phyloP scores from a whole-genome alignment of 768 basidiomycete species.

The Macrolepiota dolichaula region DNA sequence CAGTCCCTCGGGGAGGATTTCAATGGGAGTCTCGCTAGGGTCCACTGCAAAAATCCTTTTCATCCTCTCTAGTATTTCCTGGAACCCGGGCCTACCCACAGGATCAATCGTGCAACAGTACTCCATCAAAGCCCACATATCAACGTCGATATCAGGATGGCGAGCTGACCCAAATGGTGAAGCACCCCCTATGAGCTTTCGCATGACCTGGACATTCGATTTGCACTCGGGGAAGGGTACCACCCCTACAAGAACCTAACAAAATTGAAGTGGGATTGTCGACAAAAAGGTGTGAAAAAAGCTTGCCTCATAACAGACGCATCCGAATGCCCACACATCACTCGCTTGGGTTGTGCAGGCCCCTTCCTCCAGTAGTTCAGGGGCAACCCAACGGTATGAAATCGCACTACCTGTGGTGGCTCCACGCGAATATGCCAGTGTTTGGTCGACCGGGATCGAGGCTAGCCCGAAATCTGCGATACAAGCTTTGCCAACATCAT shows the following conservation, averaged over 20 bases:
- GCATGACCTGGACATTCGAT: no score
- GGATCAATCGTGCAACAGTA: no score
- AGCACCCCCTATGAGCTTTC: no score
- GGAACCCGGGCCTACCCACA: no score
- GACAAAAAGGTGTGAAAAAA: background rate
- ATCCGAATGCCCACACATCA: slow-evolving; percentile 17
- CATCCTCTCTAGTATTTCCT: no score
- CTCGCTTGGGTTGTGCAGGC: background rate
- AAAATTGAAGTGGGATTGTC: background rate
- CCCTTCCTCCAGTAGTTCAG: slow-evolving; percentile 9
- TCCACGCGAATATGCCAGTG: background rate
- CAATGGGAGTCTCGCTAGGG: no score
- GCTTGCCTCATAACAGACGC: slow-evolving; percentile 16
- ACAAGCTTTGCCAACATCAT: slow-evolving; percentile 9
- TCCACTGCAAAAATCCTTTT: no score
- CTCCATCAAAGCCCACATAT: no score
- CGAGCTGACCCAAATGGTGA: no score
- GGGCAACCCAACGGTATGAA: slow-evolving; percentile 16
- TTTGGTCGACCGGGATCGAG: slow-evolving; percentile 1
- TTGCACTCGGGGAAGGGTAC: background rate
- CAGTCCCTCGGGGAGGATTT: no score
- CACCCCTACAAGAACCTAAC: background rate
- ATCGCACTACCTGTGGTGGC: background rate
- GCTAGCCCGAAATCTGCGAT: slow-evolving; percentile 15
- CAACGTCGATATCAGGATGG: no score